Conservation (phyloP, 331 rosid species). For the Quercus tomentella region DNA sequence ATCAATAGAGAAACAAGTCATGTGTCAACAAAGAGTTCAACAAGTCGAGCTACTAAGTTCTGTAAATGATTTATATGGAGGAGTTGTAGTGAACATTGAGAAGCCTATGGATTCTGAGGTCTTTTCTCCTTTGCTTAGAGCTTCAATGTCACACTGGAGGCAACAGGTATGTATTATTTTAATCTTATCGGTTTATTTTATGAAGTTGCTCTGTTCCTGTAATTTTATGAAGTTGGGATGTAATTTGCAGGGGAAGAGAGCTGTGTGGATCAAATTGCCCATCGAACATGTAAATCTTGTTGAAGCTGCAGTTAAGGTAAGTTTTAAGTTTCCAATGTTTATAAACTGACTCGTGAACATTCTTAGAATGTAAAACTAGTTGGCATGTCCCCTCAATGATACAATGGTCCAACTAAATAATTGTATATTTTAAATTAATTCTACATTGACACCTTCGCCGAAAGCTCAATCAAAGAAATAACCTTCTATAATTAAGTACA, state of each 20-base stretch:
- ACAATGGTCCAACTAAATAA: no score
- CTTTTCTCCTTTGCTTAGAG: no score
- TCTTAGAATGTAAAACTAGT: no score
- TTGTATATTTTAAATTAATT: no score
- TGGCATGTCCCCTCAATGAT: no score
- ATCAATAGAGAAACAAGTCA: background rate
- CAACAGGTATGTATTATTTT: no score
- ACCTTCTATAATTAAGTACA: no score
- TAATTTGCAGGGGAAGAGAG: conserved; percentile 63
- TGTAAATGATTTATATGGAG: conserved; percentile 61
- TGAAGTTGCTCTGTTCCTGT: background rate
- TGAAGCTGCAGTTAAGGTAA: background rate
- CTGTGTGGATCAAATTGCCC: conserved; percentile 74
- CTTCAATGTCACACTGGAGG: no score
- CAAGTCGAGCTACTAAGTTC: conserved; percentile 32
- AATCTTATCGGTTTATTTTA: background rate
- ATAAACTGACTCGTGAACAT: no score
- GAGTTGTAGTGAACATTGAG: conserved; percentile 48
- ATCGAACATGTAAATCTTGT: background rate
- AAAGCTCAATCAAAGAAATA: no score
- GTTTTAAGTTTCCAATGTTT: no score
- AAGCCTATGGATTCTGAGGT: conserved; percentile 42
- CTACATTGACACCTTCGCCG: no score
- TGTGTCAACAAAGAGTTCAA: background rate
- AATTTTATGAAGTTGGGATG: background rate